These are phyloP conservation scores for Termitomyces sp. DNA, from an alignment of 768 basidiomycete genomes.

Conservation along the genomic window DNA sequence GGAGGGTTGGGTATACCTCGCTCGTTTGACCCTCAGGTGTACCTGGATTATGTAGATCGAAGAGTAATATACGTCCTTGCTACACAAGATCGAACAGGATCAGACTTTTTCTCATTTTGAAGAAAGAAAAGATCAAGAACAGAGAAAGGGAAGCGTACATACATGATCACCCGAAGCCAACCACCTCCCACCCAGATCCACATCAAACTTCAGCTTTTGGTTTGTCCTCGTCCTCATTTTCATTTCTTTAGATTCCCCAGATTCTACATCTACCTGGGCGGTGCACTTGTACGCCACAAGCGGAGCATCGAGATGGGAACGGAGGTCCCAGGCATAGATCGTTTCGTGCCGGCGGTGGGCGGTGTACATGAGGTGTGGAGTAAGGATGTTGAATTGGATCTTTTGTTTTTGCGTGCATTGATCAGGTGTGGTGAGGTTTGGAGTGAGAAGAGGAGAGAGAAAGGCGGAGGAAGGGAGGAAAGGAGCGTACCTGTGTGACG, in stretches of 20 bases:
- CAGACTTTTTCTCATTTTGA: too few relatives aligned
- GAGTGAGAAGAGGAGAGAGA: neutral
- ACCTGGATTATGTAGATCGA: slow-evolving; percentile 38
- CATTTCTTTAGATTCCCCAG: too few relatives aligned
- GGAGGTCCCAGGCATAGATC: slow-evolving; percentile 80
- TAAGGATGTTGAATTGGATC: slow-evolving; percentile 75
- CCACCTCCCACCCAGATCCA: slow-evolving; percentile 65
- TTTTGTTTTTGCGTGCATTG: slow-evolving; percentile 21
- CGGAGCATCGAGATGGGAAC: slow-evolving; percentile 48
- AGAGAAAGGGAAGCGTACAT: slow-evolving; percentile 18
- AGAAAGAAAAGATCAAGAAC: neutral
- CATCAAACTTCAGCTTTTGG: slow-evolving; percentile 75
- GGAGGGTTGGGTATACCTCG: slow-evolving; percentile 26
- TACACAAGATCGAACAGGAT: slow-evolving; percentile 21
- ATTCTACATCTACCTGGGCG: too few relatives aligned
- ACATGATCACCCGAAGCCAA: slow-evolving; percentile 71
- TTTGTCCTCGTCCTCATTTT: slow-evolving; percentile 45
- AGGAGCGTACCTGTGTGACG: slow-evolving; percentile 48
- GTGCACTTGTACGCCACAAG: slow-evolving; percentile 32
- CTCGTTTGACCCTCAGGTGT: slow-evolving; percentile 1
- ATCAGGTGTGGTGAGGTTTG: too few relatives aligned
- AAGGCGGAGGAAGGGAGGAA: neutral
- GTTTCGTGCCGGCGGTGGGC: slow-evolving; percentile 64
- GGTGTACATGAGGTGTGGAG: slow-evolving; percentile 73
- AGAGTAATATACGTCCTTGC: slow-evolving; percentile 60